These are phyloP conservation scores for Poa annua DNA, from an alignment of 176 grass and related monocot species.

Conservation along the genomic window DNA sequence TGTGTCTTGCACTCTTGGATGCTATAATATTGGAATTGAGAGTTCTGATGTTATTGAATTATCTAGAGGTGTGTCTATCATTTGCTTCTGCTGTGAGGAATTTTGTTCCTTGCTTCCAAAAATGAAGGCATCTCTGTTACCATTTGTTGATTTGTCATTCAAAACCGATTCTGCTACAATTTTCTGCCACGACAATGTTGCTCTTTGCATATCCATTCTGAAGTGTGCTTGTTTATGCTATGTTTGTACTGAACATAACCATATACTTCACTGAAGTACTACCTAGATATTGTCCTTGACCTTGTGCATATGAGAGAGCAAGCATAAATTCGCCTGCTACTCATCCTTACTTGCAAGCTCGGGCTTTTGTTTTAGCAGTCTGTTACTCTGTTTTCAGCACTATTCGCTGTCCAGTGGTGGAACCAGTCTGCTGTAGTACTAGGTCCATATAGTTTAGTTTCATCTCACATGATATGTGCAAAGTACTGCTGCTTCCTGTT, in stretches of 20 bases:
- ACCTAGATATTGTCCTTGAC: not conserved
- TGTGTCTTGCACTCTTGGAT: not conserved
- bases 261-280: slow-evolving; percentile 17
- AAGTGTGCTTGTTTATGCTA: not conserved
- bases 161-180: slow-evolving; percentile 17
- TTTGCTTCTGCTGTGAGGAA: not conserved
- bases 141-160: slow-evolving; percentile 4
- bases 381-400: not conserved
- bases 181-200: not conserved
- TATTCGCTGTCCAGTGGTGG: not conserved
- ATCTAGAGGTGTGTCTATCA: not conserved
- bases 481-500: not conserved
- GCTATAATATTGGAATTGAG: slow-evolving; percentile 3
- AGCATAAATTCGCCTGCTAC: not conserved
- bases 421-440: not conserved
- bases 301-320: not conserved
- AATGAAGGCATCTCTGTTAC: not conserved
- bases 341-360: not conserved
- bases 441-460: not conserved
- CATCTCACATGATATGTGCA: not conserved
- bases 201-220: not conserved
- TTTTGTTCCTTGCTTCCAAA: slow-evolving; percentile 13
- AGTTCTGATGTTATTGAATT: not conserved
- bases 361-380: not conserved
- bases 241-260: slow-evolving; percentile 7